Evolutionary conservation across 179 eudicot genomes (phyloP).

Genomic region (Gypsophila paniculata): DNA sequence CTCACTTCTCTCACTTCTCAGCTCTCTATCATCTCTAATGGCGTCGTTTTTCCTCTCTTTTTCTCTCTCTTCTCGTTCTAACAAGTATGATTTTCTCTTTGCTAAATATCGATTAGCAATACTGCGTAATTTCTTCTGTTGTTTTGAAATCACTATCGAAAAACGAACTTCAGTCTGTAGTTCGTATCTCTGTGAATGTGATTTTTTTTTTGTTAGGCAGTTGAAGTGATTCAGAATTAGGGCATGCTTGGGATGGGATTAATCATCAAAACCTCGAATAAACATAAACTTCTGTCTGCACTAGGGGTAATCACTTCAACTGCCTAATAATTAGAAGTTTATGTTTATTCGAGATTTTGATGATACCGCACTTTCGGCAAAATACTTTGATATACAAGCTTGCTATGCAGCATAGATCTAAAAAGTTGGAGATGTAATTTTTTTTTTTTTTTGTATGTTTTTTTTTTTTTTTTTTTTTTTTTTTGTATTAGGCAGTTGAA

Average conservation of each 20-base stretch:
- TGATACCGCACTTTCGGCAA: not conserved
- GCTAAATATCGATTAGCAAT: not conserved
- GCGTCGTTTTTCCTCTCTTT: conserved; percentile 1
- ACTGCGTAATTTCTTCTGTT: not conserved
- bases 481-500: not conserved
- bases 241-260: no score
- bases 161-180: not conserved
- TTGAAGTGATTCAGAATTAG: not conserved
- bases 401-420: not conserved
- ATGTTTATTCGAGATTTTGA: not conserved
- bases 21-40: conserved; percentile 14
- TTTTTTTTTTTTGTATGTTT: not conserved
- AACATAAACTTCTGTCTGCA: no score
- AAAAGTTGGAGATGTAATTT: not conserved
- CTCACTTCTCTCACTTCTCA: not conserved
- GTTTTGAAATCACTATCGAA: not conserved
- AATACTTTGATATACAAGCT: not conserved
- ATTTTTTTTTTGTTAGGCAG: not conserved
- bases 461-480: no score
- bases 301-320: no score
- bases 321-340: no score
- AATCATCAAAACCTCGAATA: no score
- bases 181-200: not conserved
- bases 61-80: not conserved
- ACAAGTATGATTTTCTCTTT: not conserved